Conservation (phyloP, 2,329 filamentous ascomycete species). For the Fusarium abutilonis region DNA sequence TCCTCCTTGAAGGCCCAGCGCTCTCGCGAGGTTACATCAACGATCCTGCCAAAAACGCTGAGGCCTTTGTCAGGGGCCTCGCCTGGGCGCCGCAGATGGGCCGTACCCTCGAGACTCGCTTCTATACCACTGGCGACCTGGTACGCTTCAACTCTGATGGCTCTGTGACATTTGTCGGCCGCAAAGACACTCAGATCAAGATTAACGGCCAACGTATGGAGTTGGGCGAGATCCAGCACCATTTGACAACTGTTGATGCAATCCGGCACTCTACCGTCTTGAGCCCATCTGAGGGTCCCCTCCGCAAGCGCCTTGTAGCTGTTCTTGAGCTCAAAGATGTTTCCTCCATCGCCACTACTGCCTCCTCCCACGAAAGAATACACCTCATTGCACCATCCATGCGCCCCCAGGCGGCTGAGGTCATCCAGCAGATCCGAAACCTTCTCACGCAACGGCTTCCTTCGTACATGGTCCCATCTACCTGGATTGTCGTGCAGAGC, state of each 20-base stretch:
- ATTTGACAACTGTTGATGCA: conserved; percentile 3
- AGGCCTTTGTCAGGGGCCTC: conserved; percentile 2
- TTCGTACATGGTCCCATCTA: conserved; percentile 20
- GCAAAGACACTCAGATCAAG: neutral
- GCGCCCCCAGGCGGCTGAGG: too few species aligned
- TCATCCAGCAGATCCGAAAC: neutral
- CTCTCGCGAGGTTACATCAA: conserved; percentile 15
- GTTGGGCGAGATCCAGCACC: conserved; percentile 2
- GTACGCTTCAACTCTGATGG: neutral
- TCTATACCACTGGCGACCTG: conserved; percentile 4
- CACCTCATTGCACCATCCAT: neutral
- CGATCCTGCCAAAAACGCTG: neutral
- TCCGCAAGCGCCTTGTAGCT: conserved; percentile 10
- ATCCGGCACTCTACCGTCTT: conserved; percentile 12
- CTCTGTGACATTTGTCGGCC: neutral
- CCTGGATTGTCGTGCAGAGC: conserved; percentile 11
- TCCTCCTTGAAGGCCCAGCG: conserved; percentile 1
- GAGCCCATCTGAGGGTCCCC: conserved; percentile 4
- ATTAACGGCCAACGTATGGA: neutral
- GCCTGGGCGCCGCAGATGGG: neutral
- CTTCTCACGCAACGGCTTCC: conserved; percentile 10
- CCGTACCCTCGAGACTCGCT: neutral
- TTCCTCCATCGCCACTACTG: neutral
- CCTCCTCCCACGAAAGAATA: neutral
- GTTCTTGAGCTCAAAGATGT: conserved; percentile 7